phyloP scores from a whole-genome alignment of 2,329 filamentous ascomycete species.

The Chaetomiaceae sp. region DNA sequence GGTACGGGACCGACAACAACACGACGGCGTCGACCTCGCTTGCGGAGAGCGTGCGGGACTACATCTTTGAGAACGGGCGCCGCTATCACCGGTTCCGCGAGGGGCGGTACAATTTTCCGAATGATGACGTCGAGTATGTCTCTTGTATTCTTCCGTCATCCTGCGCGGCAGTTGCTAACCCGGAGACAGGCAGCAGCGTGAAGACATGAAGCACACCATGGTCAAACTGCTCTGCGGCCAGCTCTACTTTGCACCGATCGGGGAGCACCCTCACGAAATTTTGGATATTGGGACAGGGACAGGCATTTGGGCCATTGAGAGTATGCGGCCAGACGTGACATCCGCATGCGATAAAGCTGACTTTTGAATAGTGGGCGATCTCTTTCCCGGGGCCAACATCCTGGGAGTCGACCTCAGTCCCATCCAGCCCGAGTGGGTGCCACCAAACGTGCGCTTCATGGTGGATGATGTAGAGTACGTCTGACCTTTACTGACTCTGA shows the following conservation, averaged over 20 bases:
- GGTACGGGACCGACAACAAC: constrained; percentile 30
- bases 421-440: constrained; percentile 48
- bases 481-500: constrained; percentile 28
- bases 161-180: neutral
- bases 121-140: constrained; percentile 51
- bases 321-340: constrained; percentile 12
- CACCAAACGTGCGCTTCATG: constrained; percentile 57
- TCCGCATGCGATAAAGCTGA: neutral
- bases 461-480: constrained; percentile 55
- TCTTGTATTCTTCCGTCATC: neutral
- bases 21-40: constrained; percentile 32
- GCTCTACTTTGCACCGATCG: constrained; percentile 51
- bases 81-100: constrained; percentile 54
- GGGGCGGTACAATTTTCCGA: constrained; percentile 54
- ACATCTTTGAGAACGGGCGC: constrained; percentile 53
- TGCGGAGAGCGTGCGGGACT: constrained; percentile 43
- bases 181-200: constrained; percentile 43
- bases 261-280: constrained; percentile 43
- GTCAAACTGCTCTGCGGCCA: constrained; percentile 45
- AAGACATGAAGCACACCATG: constrained; percentile 55
- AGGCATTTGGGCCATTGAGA: constrained; percentile 57
- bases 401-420: constrained; percentile 43
- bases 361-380: constrained; percentile 36
- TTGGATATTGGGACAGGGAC: constrained; percentile 58
- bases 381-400: constrained; percentile 38